Evolutionary conservation across 768 basidiomycete genomes (phyloP).

Genomic region (Boletus pseudo-olivaceus): DNA sequence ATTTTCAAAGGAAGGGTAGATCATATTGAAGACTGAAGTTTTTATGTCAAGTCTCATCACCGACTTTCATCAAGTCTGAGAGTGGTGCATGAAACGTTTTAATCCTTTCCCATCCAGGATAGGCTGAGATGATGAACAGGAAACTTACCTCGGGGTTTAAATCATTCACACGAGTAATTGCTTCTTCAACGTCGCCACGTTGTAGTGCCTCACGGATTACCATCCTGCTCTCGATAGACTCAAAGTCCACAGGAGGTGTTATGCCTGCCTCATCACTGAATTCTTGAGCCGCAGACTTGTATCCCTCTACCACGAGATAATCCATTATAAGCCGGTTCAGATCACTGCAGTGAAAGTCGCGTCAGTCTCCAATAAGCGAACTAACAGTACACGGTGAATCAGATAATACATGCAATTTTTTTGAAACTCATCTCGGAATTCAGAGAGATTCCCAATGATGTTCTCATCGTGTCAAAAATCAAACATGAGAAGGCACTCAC

Average conservation of each 20-base stretch:
- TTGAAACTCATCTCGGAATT: constrained; percentile 61
- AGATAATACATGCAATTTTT: constrained; percentile 89
- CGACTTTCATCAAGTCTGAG: constrained; percentile 73
- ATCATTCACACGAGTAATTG: constrained; percentile 93
- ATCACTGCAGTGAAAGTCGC: constrained; percentile 56
- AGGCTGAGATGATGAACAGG: constrained; percentile 1
- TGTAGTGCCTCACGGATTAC: constrained; percentile 92
- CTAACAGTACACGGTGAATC: constrained; percentile 39
- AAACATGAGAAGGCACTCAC: constrained; percentile 54
- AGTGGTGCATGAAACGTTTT: constrained; percentile 98
- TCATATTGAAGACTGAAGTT: constrained; percentile 99
- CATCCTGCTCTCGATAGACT: constrained; percentile 92
- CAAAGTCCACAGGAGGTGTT: constrained; percentile 75
- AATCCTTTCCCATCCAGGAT: constrained; percentile 59
- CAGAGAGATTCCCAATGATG: constrained; percentile 99
- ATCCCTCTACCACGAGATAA: constrained; percentile 96
- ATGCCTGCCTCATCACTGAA: constrained; percentile 88
- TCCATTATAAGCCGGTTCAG: constrained; percentile 94
- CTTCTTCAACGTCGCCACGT: constrained; percentile 91
- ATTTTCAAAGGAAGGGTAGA: constrained; percentile 21
- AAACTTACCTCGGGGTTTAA: constrained; percentile 90
- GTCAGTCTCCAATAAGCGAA: constrained; percentile 17
- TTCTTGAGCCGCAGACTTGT: constrained; percentile 92
- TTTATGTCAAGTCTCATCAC: constrained; percentile 79
- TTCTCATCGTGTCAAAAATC: constrained; percentile 53